Base-by-base conservation (phyloP, 257 asterid species). In the Knoxia roxburghii region DNA sequence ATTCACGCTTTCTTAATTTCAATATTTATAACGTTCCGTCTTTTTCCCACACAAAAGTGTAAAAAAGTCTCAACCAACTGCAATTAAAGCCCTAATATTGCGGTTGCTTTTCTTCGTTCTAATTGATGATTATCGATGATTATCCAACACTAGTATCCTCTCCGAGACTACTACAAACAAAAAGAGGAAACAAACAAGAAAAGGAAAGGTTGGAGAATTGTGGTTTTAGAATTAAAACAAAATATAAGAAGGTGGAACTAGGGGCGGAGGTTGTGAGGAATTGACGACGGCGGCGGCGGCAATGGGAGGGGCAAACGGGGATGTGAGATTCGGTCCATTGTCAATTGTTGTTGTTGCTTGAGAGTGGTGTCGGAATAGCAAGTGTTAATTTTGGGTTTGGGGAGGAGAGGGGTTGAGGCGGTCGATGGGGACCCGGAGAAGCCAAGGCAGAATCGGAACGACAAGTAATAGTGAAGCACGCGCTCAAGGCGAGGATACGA, bases 171-270 rank as follows among this genome's bases (percentile, higher is more conserved):
- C 6, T 10, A 14, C 30, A 24, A 18, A 51, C 11, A 0, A 58
- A 30, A 58, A 7, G 10, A 41, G 10, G 46, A 30, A 32, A 13
- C 8, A 46, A 60, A 32, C 10, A 37, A 61, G 39, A 41, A 21
- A 43, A 33, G 7, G 62, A 1, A 52, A 52, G 8, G 0, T 57
- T 21, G 29, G 14, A 7, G 53, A 50, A 50, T 50, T 50, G 27
- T 21, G 64, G 64, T 57, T 59, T 48, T 54, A n/a, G n/a, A n/a
- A n/a, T n/a, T 27, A 77, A 68, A 77, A 67, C 66, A 69, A 75
- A 61, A 75, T n/a, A n/a, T n/a, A n/a, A 37, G 23, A 48, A 43
- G 13, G 52, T 52, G 7, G 23, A 50, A n/a, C 43, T 52, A 13
- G 69, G 57, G 40, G 69, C 58, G 68, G 74, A 53, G 75, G 63